Conservation (phyloP, 1,139 yeast genomes). For the Pichia kudriavzevii region DNA sequence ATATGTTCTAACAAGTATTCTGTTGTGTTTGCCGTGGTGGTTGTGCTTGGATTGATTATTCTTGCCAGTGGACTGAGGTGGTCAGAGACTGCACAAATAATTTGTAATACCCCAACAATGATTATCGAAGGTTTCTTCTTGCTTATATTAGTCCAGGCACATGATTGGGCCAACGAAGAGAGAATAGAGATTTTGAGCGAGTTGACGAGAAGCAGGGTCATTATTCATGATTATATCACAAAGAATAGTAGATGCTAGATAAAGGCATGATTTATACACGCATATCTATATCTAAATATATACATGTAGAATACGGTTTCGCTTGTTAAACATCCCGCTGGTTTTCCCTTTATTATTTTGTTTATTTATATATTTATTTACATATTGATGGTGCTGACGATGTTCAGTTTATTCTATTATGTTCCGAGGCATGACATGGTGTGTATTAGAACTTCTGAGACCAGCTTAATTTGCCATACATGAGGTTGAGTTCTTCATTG, state of each 20-base stretch:
- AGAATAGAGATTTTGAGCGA: conserved; percentile 11
- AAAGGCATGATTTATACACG: too few species aligned
- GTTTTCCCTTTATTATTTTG: background rate
- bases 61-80: conserved; percentile 29
- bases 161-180: conserved; percentile 21
- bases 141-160: conserved; percentile 31
- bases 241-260: conserved; percentile 2
- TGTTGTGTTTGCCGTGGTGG: conserved; percentile 22
- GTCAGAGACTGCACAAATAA: conserved; percentile 32
- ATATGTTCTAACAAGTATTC: conserved; percentile 23
- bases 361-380: background rate
- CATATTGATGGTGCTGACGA: too few species aligned
- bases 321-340: conserved; percentile 1
- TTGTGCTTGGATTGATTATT: conserved; percentile 27
- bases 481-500: conserved; percentile 39
- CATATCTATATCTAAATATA: too few species aligned
- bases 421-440: too few species aligned
- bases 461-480: conserved; percentile 25
- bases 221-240: conserved; percentile 11
- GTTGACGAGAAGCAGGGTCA: conserved; percentile 13
- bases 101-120: conserved; percentile 34
- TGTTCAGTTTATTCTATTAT: too few species aligned
- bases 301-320: too few species aligned
- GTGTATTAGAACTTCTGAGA: conserved; percentile 8
- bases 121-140: conserved; percentile 33